Evolutionary conservation across 495 filamentous ascomycete species (phyloP).

Genomic region (Aspergillus diversus): DNA sequence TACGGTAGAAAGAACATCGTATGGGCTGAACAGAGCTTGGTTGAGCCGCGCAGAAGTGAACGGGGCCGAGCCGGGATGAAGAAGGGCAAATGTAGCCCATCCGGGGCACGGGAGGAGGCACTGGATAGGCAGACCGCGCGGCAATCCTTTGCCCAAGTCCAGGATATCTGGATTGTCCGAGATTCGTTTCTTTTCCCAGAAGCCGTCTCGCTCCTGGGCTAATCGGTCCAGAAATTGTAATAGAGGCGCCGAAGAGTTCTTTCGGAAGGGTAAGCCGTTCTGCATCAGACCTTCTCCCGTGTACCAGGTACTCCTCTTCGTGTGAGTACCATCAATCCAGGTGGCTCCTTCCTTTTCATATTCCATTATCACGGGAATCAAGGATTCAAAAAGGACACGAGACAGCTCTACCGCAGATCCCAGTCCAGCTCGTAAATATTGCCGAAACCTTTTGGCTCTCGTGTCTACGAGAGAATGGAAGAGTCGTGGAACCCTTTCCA

Average conservation of each 20-base stretch:
- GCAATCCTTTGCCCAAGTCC: background rate
- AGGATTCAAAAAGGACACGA: background rate
- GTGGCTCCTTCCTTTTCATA: background rate
- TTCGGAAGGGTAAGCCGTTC: background rate
- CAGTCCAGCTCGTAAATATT: background rate
- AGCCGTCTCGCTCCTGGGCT: background rate
- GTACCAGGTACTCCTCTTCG: background rate
- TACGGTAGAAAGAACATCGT: background rate
- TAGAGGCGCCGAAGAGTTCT: background rate
- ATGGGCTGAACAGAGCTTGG: background rate
- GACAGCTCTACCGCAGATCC: background rate
- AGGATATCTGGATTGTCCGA: background rate
- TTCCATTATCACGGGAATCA: background rate
- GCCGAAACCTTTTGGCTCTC: background rate
- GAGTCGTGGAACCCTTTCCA: background rate
- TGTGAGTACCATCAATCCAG: background rate
- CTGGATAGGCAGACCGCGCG: background rate
- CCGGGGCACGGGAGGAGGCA: background rate
- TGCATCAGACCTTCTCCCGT: background rate
- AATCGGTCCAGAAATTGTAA: background rate
- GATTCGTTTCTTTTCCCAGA: background rate
- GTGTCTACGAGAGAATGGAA: background rate
- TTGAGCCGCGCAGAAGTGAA: background rate
- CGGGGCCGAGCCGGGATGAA: background rate
- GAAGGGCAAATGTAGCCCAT: background rate